Evolutionary conservation across 1,139 yeast species (phyloP), one percentile per base, ranked within the genome.

Genomic region (Taiozyma sp.): DNA sequence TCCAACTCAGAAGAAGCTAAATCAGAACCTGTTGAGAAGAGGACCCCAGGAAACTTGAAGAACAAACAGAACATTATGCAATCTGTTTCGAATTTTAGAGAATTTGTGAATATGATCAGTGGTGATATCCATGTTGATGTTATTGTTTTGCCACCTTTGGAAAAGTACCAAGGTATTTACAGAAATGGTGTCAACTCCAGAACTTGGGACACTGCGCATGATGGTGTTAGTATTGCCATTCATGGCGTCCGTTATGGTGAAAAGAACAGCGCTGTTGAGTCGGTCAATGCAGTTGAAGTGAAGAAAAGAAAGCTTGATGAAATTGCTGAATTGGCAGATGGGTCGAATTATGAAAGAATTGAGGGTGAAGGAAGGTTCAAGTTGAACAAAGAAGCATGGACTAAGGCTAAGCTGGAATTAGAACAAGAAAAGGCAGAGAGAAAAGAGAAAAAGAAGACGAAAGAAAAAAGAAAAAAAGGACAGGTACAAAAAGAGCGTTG

Each of bases 141-240:
- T 8, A 65, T 88, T 22, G 65, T 92, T 24, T 71, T 92, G 48
- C 98, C 98, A 0, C 72, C 81, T 3, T 71, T 92, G 50, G 74
- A 75, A 13, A 59, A 64, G 45, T 92, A 92, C 63, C 67, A 70
- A 27, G 93, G 96, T 1, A 72, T 76, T 43, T 84, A 69, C 63
- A 76, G 87, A 42, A 75, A 87, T 65, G 92, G 88, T 2, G 69
- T 91, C 54, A 80, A 83, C 61, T 83, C 96, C 1, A 75, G 97
- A 50, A 69, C 80, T 2, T 92, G 97, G 97, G 65, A 65, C 4
- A 64, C 73, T 23, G 69, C 68, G 14, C 96, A 89, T 64, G 85
- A 82, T 58, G 96, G 96, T 5, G 76, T 81, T 45, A 84, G 92
- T 28, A 71, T 75, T 52, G 80, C 82, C 12, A 70, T 89, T 10